Base-by-base conservation (phyloP, 345 rosid species). In the Salix arbutifolia region DNA sequence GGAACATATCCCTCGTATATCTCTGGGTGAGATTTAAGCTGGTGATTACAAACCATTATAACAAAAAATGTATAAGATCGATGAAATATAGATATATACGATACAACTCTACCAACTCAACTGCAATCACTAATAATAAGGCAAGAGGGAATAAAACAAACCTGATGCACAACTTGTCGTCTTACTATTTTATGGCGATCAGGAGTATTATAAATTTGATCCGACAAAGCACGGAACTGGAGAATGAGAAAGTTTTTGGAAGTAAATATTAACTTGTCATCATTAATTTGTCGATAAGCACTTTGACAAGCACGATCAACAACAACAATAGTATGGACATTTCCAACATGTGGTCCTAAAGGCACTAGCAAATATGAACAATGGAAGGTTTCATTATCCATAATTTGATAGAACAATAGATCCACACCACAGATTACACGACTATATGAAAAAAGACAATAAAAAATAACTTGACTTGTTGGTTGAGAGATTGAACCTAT, bases 161-260 rank as follows among this genome's bases (percentile, higher is more conserved):
- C 97, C 97, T 91, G 97, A 52, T 86, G 82, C 48, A 91, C 92
- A 65, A 90, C 69, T 71, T 74, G 82, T 81, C 77, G 78, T 77
- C 97, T 84, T 73, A 90, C 86, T 70, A 35, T 56, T 84, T 87
- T 89, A 86, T 91, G 94, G 67, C 86, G 80, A 61, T 90, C 97
- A 69, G 97, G 89, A 16, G 88, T 81, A 62, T 71, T 70, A 78
- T 83, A 87, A 13, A 91, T 78, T 83, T 91, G 97, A 85, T 89
- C 89, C 48, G 97, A 89, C 72, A 91, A 86, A 74, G 97, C 97
- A 67, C 92, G 92, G 73, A 91, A 91, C 97, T 91, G 89, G 21
- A 79, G 84, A 76, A 46, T 60, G 50, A 56, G 70, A 67, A 25
- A 61, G 18, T 3, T 25, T 52, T 58, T 38, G 72, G 38, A n/a